Percentiles rank a stretch among this genome's conserved stretches.
Evolutionary conservation across 306 rosid genomes (phyloP).

Genomic region (Rubus parviflorus): DNA sequence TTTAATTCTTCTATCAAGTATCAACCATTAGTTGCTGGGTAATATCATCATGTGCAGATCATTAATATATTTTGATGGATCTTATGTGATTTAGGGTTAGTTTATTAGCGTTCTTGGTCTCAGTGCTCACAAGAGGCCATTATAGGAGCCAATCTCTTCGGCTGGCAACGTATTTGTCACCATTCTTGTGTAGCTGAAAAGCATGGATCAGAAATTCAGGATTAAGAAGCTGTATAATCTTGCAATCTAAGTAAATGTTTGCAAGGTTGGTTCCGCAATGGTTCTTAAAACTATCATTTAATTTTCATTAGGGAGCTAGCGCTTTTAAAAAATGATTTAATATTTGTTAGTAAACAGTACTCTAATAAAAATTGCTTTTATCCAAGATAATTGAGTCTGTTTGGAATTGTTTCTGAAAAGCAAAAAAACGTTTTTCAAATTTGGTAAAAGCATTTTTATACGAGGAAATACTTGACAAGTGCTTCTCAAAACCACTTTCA

Average conservation of each 20-base stretch:
- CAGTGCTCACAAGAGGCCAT: slow-evolving; percentile 1
- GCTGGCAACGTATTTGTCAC: background rate
- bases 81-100: slow-evolving; percentile 9
- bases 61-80: background rate
- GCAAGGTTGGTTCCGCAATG: background rate
- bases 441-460: too few species aligned
- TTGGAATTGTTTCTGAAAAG: too few species aligned
- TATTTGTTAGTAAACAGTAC: too few species aligned
- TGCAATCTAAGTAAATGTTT: background rate
- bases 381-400: too few species aligned
- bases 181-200: background rate
- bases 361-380: too few species aligned
- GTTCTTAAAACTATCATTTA: too few species aligned
- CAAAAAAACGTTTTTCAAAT: too few species aligned
- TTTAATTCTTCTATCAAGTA: background rate
- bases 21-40: background rate
- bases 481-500: too few species aligned
- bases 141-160: background rate
- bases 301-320: too few species aligned
- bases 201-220: background rate
- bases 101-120: slow-evolving; percentile 10
- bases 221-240: background rate
- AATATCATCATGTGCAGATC: slow-evolving; percentile 4
- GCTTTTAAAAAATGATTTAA: too few species aligned
- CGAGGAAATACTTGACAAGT: too few species aligned